Base-by-base conservation (phyloP, 371 early-diverging fungal genomes). In the Apophysomyces ossiformis region DNA sequence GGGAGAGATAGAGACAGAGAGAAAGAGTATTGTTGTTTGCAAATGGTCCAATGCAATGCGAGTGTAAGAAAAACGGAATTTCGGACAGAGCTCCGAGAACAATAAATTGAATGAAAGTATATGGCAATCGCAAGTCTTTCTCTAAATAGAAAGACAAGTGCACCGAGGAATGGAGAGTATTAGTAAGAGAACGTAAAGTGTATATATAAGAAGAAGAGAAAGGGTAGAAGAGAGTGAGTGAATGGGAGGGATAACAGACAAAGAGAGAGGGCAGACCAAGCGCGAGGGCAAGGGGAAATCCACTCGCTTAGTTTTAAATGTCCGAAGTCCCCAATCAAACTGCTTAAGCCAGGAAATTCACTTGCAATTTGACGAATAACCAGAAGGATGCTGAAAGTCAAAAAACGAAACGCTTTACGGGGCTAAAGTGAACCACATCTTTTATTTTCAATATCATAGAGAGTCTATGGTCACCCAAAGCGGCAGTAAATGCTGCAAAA, bases 211-310 rank as follows among this genome's bases (percentile, higher is more conserved):
- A 38, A 39, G 39, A 38, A 44, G 41, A 38, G 32, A 43, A 38
- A 60, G 60, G 36, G 39, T 39, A 60, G 60, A 60, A 26, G 35
- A 57, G 11, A 57, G 57, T 26, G 57, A 15, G 57, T 37, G 26
- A 18, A 57, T 57, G 15, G 43, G 18, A 21, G 39, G 43, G 44
- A 60, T 37, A 46, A 21, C 7, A 62, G 37, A 37, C 26, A 56
- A 57, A 50, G 56, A 38, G 26, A 54, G 26, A 43, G 39, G 39
- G 7, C 26, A 16, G 32, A 36, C 50, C 15, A 63, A 41, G 39
- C 41, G 39, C 63, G 63, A 46, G 63, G 43, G 45, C 41, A 61
- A 45, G 45, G 44, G 32, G 41, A 45, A 37, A 7, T 39, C 13
- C 41, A 11, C 13, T 41, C 41, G 41, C 41, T 41, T 41, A 8